Base-by-base conservation (phyloP, 768 basidiomycete genomes). In the Hypsizygus marmoreus region DNA sequence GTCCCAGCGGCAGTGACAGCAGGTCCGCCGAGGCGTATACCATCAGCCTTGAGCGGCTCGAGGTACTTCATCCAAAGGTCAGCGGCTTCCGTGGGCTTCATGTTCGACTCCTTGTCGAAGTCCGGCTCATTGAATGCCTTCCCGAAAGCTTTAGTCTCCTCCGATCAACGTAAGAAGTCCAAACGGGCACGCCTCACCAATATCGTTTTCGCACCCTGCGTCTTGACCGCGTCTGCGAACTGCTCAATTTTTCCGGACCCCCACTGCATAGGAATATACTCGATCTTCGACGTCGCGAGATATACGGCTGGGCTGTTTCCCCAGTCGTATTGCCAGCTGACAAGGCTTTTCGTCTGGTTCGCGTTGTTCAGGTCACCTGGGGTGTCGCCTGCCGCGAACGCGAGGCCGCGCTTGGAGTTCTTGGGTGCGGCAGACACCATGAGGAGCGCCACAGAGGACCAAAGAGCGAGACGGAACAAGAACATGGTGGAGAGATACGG, bases 291-390 rank as follows among this genome's bases (percentile, higher is more conserved):
- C 16, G 67, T 61, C 1, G 65, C 71, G 22, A 79, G 56, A 51
- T 74, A 72, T 16, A 56, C 60, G n/a, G 75, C 71, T 8, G 73
- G 72, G 17, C 63, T 53, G 34, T 66, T 68, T 3, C 72, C 71
- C 90, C 77, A 78, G 56, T 76, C 71, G 50, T 78, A 89, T 14
- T 81, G 53, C 76, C 76, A 78, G 29, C 64, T 69, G 23, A 72
- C 66, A 11, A 68, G 58, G 45, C 73, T 72, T 16, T 68, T 60
- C 2, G 73, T 69, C 40, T 73, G 71, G 48, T 78, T 78, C 36
- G 71, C 70, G 41, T 75, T 72, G 32, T 62, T 47, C 26, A 78
- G 59, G 51, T 78, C 76, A 6, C 62, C 70, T 14, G 71, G 66
- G 6, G 68, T 64, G 32, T 71, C 65, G 8, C 62, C 64, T 8